Evolutionary conservation across 805 yeast genomes (phyloP), one percentile per base, ranked within the genome.

Genomic region (Lipomyces kockii): DNA sequence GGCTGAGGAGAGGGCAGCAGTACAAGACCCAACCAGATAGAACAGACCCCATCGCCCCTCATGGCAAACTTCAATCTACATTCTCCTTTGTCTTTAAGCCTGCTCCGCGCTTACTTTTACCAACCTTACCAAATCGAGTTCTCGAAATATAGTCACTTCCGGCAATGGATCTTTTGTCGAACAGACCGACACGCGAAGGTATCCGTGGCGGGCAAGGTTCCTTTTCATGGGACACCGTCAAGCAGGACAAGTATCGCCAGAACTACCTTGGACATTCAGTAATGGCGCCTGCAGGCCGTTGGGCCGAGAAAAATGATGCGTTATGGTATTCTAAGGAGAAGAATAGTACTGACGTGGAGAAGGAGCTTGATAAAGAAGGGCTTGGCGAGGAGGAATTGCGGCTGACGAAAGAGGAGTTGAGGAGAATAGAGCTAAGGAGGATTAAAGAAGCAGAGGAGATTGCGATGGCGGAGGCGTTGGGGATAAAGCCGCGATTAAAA

Each of bases 211-310:
- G 73, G 12, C 68, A 69, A 25, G 72, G 65, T 22, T 65, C 61
- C 17, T 74, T 74, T 56, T 62, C 67, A 29, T 74, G 77, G 77
- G 77, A 74, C 29, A 63, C 67, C 32, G 76, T 74, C 35, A 72
- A 74, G 61, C 39, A 64, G 7, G 77, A 74, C 62, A 72, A 72
- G 35, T 65, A 75, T 52, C 72, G 74, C 2, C 74, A 65, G 49
- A 67, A 73, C 58, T 74, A 74, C 53, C 71, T 74, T 25, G 77
- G 77, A 6, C 71, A 72, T 61, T 72, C 75, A 25, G 60, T 75
- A 25, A 75, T 75, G 76, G 77, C 77, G 5, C 77, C 76, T 2
- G 46, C 63, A 2, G 74, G 74, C 14, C 64, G 76, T 9, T 67
- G 76, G 71, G 72, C 67, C 20, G 57, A 65, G 22, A 65, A 70